Evolutionary conservation across 345 rosid genomes (phyloP), one percentile per base, ranked within the genome.

Genomic region (Gossypium bickii): DNA sequence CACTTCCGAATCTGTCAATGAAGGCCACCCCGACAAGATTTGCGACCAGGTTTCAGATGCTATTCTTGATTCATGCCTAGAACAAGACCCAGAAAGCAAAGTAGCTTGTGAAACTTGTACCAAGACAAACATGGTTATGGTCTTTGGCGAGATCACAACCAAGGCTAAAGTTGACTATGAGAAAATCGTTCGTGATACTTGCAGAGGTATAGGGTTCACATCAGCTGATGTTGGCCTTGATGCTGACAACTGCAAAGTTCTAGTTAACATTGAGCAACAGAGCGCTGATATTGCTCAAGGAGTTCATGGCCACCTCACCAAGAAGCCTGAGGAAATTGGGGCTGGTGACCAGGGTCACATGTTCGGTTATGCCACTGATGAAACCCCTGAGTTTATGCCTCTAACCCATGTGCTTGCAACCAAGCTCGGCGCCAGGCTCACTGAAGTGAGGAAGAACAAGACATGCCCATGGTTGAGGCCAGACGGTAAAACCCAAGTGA

Each of bases 281-380:
- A 90, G 94, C 58, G 92, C 95, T 48, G 96, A 91, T 62, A 89
- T 87, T 80, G 93, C 96, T 29, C 96, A 87, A 68, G 97, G 97
- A 64, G 92, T 91, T 72, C 97, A 91, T 43, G 97, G 97, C 4
- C 97, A 88, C 72, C 85, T 91, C 51, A 83, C 88, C 70, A 91
- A 91, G 75, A 89, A 86, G 74, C 93, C 97, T 20, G 93, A 91
- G 79, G 93, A 90, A n/a, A 90, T 90, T 56, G 96, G 96, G 38
- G 96, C 96, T 73, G 97, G 97, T 72, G 96, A 90, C 70, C 93
- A 90, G 52, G 94, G 92, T 4, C 94, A 90, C 76, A 90, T 90
- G 93, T 90, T 90, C 55, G 93, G 96, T 3, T 90, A 90, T 66
- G 95, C 94, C n/a, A 84, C 94, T 0, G 92, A 90, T 74, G 92